phyloP scores from a whole-genome alignment of 495 filamentous ascomycete species.

The Acidiella bohemica region DNA sequence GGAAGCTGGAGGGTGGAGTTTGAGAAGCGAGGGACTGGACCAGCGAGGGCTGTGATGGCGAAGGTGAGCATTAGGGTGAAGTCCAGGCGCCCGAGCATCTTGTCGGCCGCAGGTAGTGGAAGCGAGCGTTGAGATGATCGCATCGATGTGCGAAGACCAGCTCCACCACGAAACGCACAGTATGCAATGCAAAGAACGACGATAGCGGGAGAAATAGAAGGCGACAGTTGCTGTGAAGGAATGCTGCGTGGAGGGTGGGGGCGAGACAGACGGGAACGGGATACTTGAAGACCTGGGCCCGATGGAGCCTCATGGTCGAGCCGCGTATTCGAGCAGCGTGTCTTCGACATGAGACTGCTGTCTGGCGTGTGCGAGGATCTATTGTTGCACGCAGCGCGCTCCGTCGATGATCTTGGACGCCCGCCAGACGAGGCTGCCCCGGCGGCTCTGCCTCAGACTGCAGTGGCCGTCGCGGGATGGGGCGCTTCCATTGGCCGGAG shows the following conservation, averaged over 20 bases:
- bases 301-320: no score
- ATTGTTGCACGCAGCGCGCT: constrained; percentile 8
- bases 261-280: neutral
- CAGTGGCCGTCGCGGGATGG: neutral
- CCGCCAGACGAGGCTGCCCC: neutral
- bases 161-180: neutral
- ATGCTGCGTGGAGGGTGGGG: neutral
- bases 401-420: neutral
- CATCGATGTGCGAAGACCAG: constrained; percentile 8
- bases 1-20: no score
- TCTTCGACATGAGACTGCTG: no score
- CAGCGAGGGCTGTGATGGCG: neutral
- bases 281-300: neutral
- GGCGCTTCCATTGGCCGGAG: neutral
- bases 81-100: neutral
- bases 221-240: neutral
- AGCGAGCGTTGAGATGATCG: neutral
- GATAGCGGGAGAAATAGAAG: neutral
- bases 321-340: no score
- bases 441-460: constrained; percentile 2
- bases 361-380: constrained; percentile 8
- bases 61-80: neutral
- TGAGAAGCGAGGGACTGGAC: no score
- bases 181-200: neutral
- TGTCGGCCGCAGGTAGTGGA: neutral